Evolutionary conservation across 78 protist genomes (phyloP).

Genomic region (Cavenderia fasciculata): DNA sequence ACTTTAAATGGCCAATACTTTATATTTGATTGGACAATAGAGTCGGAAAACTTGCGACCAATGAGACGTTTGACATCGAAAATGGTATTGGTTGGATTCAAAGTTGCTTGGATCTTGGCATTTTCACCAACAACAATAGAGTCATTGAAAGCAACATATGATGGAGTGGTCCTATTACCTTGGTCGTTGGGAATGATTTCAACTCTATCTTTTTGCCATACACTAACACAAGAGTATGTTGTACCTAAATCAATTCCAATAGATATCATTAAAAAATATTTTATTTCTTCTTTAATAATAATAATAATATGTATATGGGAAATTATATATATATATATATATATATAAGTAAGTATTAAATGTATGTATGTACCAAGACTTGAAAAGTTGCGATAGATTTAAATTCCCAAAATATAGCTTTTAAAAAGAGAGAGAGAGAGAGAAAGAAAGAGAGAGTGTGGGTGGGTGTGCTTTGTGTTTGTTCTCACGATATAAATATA

Average conservation of each 20-base stretch:
- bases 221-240: conserved; percentile 88
- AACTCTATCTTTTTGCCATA: conserved; percentile 79
- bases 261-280: no score
- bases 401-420: no score
- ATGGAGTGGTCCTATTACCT: conserved; percentile 94
- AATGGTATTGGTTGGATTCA: conserved; percentile 78
- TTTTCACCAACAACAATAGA: conserved; percentile 86
- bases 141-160: conserved; percentile 90
- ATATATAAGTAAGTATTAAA: no score
- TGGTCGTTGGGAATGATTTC: conserved; percentile 91
- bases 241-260: conserved; percentile 94
- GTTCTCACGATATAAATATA: no score
- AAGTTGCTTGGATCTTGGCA: conserved; percentile 85
- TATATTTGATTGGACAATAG: conserved; percentile 68
- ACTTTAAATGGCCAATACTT: conserved; percentile 87
- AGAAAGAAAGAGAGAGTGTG: no score
- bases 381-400: no score
- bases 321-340: no score
- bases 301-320: no score
- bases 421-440: no score
- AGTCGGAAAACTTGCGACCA: conserved; percentile 76
- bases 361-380: no score
- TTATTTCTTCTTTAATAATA: no score
- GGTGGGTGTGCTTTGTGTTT: no score
- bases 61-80: conserved; percentile 92